Conservation (phyloP, 2,329 filamentous ascomycete species). For the Dactylellina leptospora region DNA sequence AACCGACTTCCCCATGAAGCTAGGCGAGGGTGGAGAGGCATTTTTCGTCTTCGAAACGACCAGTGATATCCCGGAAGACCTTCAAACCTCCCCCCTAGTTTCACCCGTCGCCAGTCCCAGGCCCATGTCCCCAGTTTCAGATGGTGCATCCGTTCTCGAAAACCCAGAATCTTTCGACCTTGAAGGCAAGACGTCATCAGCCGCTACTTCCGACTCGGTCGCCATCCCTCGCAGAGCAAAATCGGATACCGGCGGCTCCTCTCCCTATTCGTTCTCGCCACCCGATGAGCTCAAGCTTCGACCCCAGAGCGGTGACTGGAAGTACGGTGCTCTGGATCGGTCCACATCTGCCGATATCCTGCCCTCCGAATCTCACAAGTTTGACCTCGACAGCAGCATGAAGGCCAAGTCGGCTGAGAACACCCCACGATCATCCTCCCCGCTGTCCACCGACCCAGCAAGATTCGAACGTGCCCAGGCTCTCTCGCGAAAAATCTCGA, state of each 20-base stretch:
- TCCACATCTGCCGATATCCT: constrained; percentile 67
- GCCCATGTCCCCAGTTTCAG: constrained; percentile 56
- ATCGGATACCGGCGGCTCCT: constrained; percentile 63
- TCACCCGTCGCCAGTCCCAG: constrained; percentile 86
- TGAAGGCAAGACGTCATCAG: constrained; percentile 55
- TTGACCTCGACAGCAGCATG: constrained; percentile 51
- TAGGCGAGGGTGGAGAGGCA: constrained; percentile 95
- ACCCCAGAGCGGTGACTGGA: constrained; percentile 58
- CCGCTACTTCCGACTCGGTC: constrained; percentile 54
- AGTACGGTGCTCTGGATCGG: constrained; percentile 61
- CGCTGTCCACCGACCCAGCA: constrained; percentile 70
- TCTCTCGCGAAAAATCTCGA: constrained; percentile 85
- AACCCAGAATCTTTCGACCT: constrained; percentile 64
- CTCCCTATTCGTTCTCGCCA: constrained; percentile 61
- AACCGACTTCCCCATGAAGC: constrained; percentile 96
- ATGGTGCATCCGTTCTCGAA: constrained; percentile 59
- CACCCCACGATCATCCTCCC: constrained; percentile 72
- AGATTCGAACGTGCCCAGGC: constrained; percentile 85
- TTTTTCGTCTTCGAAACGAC: constrained; percentile 99
- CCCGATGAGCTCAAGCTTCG: constrained; percentile 57
- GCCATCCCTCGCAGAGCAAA: constrained; percentile 59
- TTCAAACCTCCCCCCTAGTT: constrained; percentile 93
- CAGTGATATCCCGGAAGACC: constrained; percentile 85
- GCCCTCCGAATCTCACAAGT: constrained; percentile 60
- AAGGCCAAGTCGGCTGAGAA: constrained; percentile 55